Conservation (phyloP, 2,329 filamentous ascomycete species). For the Ascochyta koolunga region DNA sequence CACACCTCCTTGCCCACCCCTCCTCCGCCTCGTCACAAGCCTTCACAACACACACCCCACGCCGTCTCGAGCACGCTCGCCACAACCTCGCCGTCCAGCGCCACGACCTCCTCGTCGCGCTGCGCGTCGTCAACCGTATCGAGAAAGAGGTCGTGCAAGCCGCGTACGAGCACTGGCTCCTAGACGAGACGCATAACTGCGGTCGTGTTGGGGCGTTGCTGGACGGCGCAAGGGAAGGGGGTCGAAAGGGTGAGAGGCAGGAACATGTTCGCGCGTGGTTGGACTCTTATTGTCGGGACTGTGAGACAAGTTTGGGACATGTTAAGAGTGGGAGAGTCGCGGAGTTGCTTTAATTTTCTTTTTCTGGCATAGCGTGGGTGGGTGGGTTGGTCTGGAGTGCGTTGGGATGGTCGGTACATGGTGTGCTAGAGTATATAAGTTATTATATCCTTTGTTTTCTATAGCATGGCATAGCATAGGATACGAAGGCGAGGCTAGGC, state of each 20-base stretch:
- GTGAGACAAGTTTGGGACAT: constrained; percentile 48
- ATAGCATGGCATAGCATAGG: too few relatives aligned
- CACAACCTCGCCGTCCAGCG: constrained; percentile 83
- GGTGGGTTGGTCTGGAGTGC: too few relatives aligned
- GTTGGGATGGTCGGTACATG: too few relatives aligned
- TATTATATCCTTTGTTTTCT: neutral
- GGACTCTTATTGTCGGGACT: constrained; percentile 67
- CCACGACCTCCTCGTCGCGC: constrained; percentile 87
- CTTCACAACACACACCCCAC: constrained; percentile 43
- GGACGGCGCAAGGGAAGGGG: constrained; percentile 44
- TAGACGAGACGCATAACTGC: constrained; percentile 78
- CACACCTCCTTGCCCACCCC: constrained; percentile 40
- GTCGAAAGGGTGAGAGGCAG: constrained; percentile 56
- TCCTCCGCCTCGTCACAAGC: constrained; percentile 15
- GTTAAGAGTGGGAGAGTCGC: too few relatives aligned
- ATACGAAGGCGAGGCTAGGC: too few relatives aligned
- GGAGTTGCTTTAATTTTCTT: too few relatives aligned
- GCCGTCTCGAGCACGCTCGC: constrained; percentile 75
- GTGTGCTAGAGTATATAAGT: too few relatives aligned
- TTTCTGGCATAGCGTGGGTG: too few relatives aligned
- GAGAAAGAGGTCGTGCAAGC: constrained; percentile 84
- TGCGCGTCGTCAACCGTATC: constrained; percentile 87
- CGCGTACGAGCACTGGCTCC: constrained; percentile 93
- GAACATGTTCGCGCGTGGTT: too few relatives aligned
- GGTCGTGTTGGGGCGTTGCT: constrained; percentile 63